Percentiles rank a stretch among this genome's conserved stretches.
phyloP scores from a whole-genome alignment of 805 yeast genomes.

The Wilhelminamyces savonicus region DNA sequence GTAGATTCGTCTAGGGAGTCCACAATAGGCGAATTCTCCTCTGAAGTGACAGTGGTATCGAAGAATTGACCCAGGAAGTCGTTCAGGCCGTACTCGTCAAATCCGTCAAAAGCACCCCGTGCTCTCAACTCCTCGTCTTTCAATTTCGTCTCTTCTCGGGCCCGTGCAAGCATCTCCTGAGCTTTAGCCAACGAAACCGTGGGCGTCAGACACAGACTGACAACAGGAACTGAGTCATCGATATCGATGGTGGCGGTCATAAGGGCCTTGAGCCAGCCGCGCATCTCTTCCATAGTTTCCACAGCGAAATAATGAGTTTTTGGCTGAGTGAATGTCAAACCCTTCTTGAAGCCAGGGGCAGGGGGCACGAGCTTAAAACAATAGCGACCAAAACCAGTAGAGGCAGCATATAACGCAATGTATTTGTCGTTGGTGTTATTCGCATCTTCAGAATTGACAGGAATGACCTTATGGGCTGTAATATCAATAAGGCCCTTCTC shows the following conservation, averaged over 20 bases:
- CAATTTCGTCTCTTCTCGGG: conserved; percentile 64
- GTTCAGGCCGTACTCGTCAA: conserved; percentile 6
- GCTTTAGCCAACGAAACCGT: conserved; percentile 85
- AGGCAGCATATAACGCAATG: conserved; percentile 83
- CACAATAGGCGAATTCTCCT: conserved; percentile 22
- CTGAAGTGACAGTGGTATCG: conserved; percentile 11
- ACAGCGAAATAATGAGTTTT: conserved; percentile 95
- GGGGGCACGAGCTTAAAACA: conserved; percentile 95
- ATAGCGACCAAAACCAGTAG: conserved; percentile 88
- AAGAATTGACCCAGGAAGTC: conserved; percentile 2
- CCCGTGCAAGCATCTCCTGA: conserved; percentile 75
- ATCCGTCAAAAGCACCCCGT: conserved; percentile 29
- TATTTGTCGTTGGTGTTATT: conserved; percentile 74
- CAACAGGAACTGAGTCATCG: conserved; percentile 87
- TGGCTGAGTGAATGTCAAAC: conserved; percentile 93
- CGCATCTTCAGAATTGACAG: conserved; percentile 44
- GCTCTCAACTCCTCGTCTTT: conserved; percentile 47
- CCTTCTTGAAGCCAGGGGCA: conserved; percentile 93
- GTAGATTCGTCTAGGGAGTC: conserved; percentile 29
- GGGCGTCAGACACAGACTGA: conserved; percentile 92
- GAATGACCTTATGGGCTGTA: conserved; percentile 87
- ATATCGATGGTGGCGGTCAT: conserved; percentile 95
- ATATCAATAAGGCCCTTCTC: conserved; percentile 95
- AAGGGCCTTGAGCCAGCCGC: conserved; percentile 90
- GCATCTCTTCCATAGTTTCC: conserved; percentile 84